These are phyloP conservation scores for Ensete glaucum DNA, from an alignment of 176 grass and related monocot genomes.

Conservation along the genomic window DNA sequence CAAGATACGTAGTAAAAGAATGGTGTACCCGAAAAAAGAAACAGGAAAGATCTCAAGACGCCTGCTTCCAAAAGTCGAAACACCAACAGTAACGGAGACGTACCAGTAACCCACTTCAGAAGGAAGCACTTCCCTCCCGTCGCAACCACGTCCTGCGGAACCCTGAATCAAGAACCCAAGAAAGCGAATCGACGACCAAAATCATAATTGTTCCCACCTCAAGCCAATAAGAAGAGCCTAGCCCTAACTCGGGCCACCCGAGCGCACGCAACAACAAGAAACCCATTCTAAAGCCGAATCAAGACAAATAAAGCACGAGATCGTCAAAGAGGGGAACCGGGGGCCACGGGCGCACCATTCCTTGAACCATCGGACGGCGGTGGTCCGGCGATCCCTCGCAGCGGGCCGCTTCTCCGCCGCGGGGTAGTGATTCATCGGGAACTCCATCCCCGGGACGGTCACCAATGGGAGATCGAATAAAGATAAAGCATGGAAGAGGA, in stretches of 20 bases:
- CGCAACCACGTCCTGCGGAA: slow-evolving; percentile 65
- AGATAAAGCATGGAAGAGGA: background rate
- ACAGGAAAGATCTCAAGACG: background rate
- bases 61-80: background rate
- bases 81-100: background rate
- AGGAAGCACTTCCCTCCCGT: slow-evolving; percentile 64
- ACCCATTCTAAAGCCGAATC: background rate
- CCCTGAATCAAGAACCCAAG: slow-evolving; percentile 27
- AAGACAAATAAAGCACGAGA: background rate
- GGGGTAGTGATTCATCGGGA: background rate
- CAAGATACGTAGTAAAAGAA: no score
- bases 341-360: slow-evolving; percentile 41
- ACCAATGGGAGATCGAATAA: background rate
- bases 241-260: background rate
- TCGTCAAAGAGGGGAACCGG: background rate
- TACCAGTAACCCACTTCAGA: slow-evolving; percentile 92
- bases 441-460: slow-evolving; percentile 11
- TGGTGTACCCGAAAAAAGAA: background rate
- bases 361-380: slow-evolving; percentile 60
- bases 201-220: background rate
- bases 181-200: background rate
- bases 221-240: background rate
- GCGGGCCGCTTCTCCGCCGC: background rate
- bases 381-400: background rate
- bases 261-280: background rate